phyloP scores from a whole-genome alignment of 2,329 filamentous ascomycete species.

The Tolypocladium ophioglossoides region DNA sequence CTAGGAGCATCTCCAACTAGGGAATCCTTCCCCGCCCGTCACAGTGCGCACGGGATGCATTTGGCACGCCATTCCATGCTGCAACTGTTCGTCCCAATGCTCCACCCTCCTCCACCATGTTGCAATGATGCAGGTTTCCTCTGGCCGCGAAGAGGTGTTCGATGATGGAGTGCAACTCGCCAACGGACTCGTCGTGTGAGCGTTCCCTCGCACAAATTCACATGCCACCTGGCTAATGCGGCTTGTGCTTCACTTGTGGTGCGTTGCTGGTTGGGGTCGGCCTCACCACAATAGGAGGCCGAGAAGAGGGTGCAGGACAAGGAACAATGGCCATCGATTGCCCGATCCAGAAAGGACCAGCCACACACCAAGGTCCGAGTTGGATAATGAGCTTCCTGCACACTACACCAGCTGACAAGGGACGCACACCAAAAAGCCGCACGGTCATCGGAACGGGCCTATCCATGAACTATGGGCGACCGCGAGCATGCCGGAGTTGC shows the following conservation, averaged over 20 bases:
- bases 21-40: neutral
- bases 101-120: neutral
- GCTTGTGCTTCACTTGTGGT: slow-evolving; percentile 11
- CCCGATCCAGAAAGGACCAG: neutral
- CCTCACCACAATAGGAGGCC: neutral
- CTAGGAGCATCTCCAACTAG: neutral
- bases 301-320: neutral
- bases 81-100: neutral
- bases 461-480: neutral
- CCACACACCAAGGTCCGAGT: neutral
- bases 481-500: neutral
- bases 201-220: slow-evolving; percentile 8
- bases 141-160: neutral
- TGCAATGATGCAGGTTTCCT: neutral
- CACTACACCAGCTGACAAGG: neutral
- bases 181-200: neutral
- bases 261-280: neutral
- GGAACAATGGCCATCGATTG: neutral
- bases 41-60: neutral
- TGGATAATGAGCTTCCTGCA: neutral
- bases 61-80: neutral
- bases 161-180: neutral
- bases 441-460: neutral
- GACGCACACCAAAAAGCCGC: neutral
- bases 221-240: slow-evolving; percentile 17